Base-by-base conservation (phyloP, 139 green algal species). In the Nannochloris sp. region DNA sequence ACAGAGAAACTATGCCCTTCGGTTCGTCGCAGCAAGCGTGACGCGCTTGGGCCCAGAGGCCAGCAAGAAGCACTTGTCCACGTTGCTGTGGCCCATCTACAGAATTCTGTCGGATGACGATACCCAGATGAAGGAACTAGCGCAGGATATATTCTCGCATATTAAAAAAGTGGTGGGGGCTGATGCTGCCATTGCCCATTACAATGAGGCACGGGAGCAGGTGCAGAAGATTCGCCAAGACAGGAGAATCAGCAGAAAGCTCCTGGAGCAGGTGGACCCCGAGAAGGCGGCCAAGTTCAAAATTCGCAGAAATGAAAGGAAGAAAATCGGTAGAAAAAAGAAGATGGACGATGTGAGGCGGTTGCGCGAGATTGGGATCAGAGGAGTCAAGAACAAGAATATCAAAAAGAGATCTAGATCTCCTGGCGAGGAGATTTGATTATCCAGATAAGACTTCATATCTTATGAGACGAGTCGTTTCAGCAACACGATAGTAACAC, bases 241-340 rank as follows among this genome's bases (percentile, higher is more conserved):
- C 53, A 77, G 88, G 40, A 82, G 80, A 56, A 55, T 49, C 23
- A 59, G 48, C 43, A 57, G 31, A 12, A 81, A 77, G 44, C 40
- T 87, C 13, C 75, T 84, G 49, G 82, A 72, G 2, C 56, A 92
- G 70, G 46, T 93, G 33, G 87, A 95, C 51, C 88, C 89, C 2
- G 83, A 89, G 74, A 81, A 79, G 45, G 83, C 79, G 0, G 85
- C 87, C 14, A 53, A 66, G 56, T 51, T 61, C 13, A 82, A 79
- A 69, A 62, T 85, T 26, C 70, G 68, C 26, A 71, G 69, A 68
- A 74, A 82, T 53, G 45, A 55, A 46, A 69, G 80, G 16, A 40
- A 40, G 33, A 40, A 40, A 8, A 40, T 67, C 26, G 77, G 77
- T 4, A 75, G 80, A 16, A 86, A 87, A 74, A 62, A 81, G n/a